phyloP scores from a whole-genome alignment of 1,284 basidiomycete genomes.

The Bondarzewia mesenterica region DNA sequence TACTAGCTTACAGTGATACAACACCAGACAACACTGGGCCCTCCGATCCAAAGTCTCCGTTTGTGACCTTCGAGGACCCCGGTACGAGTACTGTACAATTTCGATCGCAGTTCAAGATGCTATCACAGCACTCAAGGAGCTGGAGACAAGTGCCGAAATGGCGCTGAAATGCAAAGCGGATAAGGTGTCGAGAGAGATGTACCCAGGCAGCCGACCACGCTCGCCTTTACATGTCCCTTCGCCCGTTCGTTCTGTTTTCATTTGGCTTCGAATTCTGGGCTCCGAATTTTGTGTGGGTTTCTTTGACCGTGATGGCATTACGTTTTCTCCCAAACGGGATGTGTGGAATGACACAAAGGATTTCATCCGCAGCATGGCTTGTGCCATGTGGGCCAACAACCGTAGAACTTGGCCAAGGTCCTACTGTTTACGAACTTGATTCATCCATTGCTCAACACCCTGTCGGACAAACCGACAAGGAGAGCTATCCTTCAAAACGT shows the following conservation, averaged over 20 bases:
- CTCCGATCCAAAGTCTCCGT: too few relatives aligned
- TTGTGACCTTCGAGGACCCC: too few relatives aligned
- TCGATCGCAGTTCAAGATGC: neutral
- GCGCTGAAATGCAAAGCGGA: neutral
- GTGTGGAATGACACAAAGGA: conserved; percentile 6
- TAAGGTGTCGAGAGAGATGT: neutral
- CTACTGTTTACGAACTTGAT: conserved; percentile 5
- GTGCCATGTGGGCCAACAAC: conserved; percentile 2
- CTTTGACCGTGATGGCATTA: conserved; percentile 14
- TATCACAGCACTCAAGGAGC: neutral
- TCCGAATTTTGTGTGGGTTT: conserved; percentile 14
- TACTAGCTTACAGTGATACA: too few relatives aligned
- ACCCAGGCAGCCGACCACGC: conserved; percentile 15
- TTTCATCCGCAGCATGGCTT: conserved; percentile 9
- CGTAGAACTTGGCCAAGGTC: conserved; percentile 9
- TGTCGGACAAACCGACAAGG: neutral
- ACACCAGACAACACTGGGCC: too few relatives aligned
- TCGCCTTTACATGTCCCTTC: conserved; percentile 15
- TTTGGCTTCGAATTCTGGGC: conserved; percentile 15
- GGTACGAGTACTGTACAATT: too few relatives aligned
- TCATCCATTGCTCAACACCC: neutral
- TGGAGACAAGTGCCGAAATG: neutral
- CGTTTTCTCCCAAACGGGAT: conserved; percentile 9
- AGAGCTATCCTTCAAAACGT: neutral
- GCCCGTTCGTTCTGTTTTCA: conserved; percentile 18